Conservation (phyloP, 2,329 filamentous ascomycete genomes). For the Cytospora chrysosperma region DNA sequence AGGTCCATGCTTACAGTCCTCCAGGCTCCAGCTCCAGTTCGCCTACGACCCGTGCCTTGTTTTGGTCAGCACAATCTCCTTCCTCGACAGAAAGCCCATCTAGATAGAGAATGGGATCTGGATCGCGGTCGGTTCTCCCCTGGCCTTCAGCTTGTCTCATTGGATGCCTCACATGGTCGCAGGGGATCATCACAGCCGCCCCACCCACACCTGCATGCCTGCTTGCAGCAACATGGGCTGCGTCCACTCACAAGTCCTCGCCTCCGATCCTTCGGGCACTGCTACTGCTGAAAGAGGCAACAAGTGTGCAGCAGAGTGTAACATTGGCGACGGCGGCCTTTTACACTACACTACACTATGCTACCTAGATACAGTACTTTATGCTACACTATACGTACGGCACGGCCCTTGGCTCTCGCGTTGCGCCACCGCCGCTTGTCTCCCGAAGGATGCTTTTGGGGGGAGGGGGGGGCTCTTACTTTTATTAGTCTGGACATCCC, state of each 20-base stretch:
- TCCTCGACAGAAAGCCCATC: background rate
- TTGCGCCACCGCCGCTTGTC: background rate
- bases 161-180: background rate
- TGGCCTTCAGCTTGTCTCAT: too few relatives aligned
- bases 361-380: too few relatives aligned
- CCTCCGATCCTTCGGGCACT: slow-evolving; percentile 5
- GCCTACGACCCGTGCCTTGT: background rate
- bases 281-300: background rate
- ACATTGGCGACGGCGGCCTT: slow-evolving; percentile 5
- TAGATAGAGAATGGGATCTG: background rate
- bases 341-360: too few relatives aligned
- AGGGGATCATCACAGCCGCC: too few relatives aligned
- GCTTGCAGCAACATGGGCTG: background rate
- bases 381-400: background rate
- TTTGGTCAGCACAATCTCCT: background rate
- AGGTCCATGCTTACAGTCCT: too few relatives aligned
- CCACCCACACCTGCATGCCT: background rate
- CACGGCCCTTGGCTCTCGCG: background rate
- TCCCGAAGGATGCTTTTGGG: slow-evolving; percentile 1
- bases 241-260: background rate
- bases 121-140: background rate
- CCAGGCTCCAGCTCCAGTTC: too few relatives aligned
- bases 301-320: background rate
- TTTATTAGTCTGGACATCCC: background rate
- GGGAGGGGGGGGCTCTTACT: too few relatives aligned